Evolutionary conservation across 2,329 filamentous ascomycete species (phyloP).

Genomic region (Lachnellula hyalina): DNA sequence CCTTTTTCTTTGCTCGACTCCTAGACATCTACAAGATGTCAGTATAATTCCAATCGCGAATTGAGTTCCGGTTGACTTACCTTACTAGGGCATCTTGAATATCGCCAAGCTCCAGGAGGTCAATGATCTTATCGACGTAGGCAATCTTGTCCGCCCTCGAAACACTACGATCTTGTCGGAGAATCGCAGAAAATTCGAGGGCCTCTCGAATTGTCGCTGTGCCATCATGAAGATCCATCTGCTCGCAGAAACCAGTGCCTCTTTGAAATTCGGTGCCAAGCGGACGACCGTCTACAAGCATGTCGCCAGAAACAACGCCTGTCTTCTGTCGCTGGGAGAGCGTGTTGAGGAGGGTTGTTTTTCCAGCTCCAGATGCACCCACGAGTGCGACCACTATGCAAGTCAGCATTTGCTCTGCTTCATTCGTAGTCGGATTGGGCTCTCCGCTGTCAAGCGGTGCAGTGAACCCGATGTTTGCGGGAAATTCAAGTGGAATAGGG

Average conservation of each 20-base stretch:
- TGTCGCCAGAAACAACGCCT: conserved; percentile 57
- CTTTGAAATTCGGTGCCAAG: conserved; percentile 61
- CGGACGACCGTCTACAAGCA: conserved; percentile 63
- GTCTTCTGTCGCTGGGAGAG: conserved; percentile 64
- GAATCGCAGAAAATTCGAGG: conserved; percentile 61
- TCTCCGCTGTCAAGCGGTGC: no score
- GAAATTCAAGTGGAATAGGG: not conserved
- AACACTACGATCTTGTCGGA: conserved; percentile 52
- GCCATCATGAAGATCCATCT: conserved; percentile 66
- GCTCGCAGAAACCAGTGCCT: conserved; percentile 66
- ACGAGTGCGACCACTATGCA: conserved; percentile 68
- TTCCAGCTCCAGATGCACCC: conserved; percentile 76
- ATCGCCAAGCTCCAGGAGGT: conserved; percentile 58
- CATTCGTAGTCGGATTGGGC: no score
- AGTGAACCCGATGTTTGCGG: no score
- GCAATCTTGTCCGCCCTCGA: conserved; percentile 56
- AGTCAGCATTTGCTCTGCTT: not conserved
- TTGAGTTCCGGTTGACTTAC: conserved; percentile 47
- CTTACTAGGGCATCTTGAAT: conserved; percentile 62
- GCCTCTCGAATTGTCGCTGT: conserved; percentile 64
- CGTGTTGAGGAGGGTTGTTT: conserved; percentile 77
- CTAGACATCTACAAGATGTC: conserved; percentile 3
- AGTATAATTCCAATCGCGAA: not conserved
- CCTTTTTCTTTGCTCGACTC: conserved; percentile 52
- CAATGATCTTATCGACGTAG: conserved; percentile 62